These are phyloP conservation scores for Nadsonia commutata DNA, from an alignment of 1,139 yeast genomes.

Conservation along the genomic window DNA sequence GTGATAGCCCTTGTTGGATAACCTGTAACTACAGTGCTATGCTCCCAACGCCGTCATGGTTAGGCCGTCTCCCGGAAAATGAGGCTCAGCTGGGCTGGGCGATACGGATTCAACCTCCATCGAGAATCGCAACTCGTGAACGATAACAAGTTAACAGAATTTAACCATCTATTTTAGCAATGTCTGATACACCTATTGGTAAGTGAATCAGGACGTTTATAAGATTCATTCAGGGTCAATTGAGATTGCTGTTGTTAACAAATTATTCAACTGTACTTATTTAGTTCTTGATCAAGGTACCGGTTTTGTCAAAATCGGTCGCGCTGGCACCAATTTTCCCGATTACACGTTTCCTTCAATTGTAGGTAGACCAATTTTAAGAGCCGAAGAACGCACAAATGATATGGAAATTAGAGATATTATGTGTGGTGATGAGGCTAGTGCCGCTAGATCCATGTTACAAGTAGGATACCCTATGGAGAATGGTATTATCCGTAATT, in stretches of 20 bases:
- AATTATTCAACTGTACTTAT: neutral
- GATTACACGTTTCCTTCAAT: slow-evolving; percentile 97
- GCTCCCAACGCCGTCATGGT: too few relatives aligned
- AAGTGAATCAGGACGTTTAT: neutral
- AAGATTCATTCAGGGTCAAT: too few relatives aligned
- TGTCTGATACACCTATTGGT: neutral
- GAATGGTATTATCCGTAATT: slow-evolving; percentile 89
- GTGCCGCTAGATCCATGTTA: slow-evolving; percentile 74
- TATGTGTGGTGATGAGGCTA: slow-evolving; percentile 96
- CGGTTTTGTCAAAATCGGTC: slow-evolving; percentile 77
- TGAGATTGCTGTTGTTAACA: neutral
- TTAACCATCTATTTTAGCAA: too few relatives aligned
- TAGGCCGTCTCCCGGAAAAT: too few relatives aligned
- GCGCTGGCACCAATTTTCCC: slow-evolving; percentile 95
- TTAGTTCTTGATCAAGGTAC: slow-evolving; percentile 95
- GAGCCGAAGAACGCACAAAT: slow-evolving; percentile 81
- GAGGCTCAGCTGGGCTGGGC: too few relatives aligned
- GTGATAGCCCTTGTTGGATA: too few relatives aligned
- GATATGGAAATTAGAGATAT: slow-evolving; percentile 58
- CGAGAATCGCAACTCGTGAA: too few relatives aligned
- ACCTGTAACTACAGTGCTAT: too few relatives aligned
- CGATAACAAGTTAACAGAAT: too few relatives aligned
- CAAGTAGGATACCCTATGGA: slow-evolving; percentile 97
- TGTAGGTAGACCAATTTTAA: slow-evolving; percentile 91
- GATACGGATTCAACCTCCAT: too few relatives aligned